Base-by-base conservation (phyloP, 2,329 filamentous ascomycete genomes). In the Hypoxylon sp. region DNA sequence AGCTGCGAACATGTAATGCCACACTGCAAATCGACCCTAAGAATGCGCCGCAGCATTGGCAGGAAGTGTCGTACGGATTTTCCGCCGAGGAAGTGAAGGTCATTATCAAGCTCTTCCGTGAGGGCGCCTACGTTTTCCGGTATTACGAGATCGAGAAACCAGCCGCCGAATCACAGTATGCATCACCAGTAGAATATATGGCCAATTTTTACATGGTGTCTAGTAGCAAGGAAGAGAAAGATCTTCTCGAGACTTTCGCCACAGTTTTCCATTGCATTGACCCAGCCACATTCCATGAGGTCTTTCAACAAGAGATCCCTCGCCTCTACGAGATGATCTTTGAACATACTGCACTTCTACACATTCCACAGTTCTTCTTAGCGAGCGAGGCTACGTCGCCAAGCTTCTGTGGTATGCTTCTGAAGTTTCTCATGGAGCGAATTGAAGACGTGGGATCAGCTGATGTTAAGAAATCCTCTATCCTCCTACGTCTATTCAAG, bases 211-310 rank as follows among this genome's bases (percentile, higher is more conserved):
- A 97, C 79, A 97, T 97, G 88, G 90, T 96, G 46, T 95, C 94
- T 0, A 97, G 94, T 78, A 92, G 90, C 68, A 97, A 97, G 75
- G 97, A 99, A 78, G 97, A 99, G 80, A 99, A 99, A 79, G 96
- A 99, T 60, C 86, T 99, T 8, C 86, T 99, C 5, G 97, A 99
- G 83, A 97, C 94, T 2, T 99, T 99, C 79, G 96, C 95, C 1
- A 98, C 96, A 0, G 94, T 99, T 29, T 99, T 99, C 78, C 96
- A 99, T 78, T 97, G 95, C 80, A 96, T 99, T 71, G 96, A 99
- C 77, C 96, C 96, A 1, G 96, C 97, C 10, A 98, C 95, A 0
- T 99, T 99, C 78, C 94, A 99, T 76, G 96, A 99, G 82, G 94
- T 99, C 44, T 99, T 99, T 79, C 93, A 97, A 78, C 93, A 94